Evolutionary conservation across 345 rosid genomes (phyloP), one percentile per base, ranked within the genome.

Genomic region (Acer yangbiense): DNA sequence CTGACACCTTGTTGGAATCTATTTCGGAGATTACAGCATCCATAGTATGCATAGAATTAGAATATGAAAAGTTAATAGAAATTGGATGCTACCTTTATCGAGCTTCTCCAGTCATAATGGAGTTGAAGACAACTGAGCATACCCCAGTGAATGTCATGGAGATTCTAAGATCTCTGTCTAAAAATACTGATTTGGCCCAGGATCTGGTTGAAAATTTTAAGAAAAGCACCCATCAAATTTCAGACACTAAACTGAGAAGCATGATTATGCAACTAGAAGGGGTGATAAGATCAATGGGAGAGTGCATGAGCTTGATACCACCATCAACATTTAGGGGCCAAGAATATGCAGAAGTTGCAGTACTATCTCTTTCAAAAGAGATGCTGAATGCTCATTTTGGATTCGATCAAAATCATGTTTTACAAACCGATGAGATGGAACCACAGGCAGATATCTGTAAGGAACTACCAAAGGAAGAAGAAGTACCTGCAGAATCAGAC

Each of bases 81-180:
- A 72, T 84, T 8, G 93, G 94, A 25, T 87, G 94, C 82, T 93
- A 89, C 80, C 62, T 95, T 23, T 91, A 90, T 83, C 88, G 97
- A 77, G 86, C 86, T 79, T 86, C 87, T 71, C 80, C 82, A 0
- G 89, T 83, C 50, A 65, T 95, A 75, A 87, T 89, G 95, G 98
- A 95, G 88, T 80, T 93, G 83, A 89, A 86, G 85, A 74, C 80
- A 72, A 75, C 78, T 7, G 85, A 85, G 80, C 60, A 74, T 27
- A 44, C 76, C 41, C 83, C 91, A 2, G 79, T 65, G 44, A 87
- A 87, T 72, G 79, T 86, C 14, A 68, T 70, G 74, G 90, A 88
- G 75, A 76, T 89, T 73, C 79, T 91, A 44, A 85, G 82, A 52
- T 86, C 95, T 65, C 79, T 93, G 21, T 87, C 91, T 11, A 82